Evolutionary conservation across 495 filamentous ascomycete species (phyloP), one percentile per base, ranked within the genome.

Genomic region (Schizothecium vesticola): DNA sequence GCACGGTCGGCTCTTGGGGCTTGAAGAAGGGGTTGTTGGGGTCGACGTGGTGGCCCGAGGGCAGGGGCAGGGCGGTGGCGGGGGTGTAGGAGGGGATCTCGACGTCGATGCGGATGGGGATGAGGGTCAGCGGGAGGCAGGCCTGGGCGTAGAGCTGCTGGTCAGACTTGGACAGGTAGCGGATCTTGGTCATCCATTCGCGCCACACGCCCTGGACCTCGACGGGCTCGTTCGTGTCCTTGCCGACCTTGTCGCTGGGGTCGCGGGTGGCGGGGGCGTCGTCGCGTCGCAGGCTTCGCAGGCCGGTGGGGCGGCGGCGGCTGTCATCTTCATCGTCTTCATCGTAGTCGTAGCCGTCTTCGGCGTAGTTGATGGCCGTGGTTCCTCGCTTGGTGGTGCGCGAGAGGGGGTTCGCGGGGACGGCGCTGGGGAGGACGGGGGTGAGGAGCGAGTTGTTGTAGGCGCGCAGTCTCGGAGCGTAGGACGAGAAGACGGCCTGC

Each of bases 371-470:
- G 74, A 97, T 94, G 58, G 93, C 92, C 55, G 92, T 92, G 3
- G 95, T 98, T 51, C 95, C 96, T 76, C 95, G 91, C 80, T 99
- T 99, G 22, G 95, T 98, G 22, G 93, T 97, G 73, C 94, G 88
- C 67, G 91, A 85, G 22, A 87, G 82, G 10, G 92, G 90, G 26
- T 86, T 89, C 23, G 82, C 82, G 69, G 89, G 84, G 68, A 83
- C 81, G 28, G 83, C 79, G 25, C 88, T 87, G 69, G 89, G 91
- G 64, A 94, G 87, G 67, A 97, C 88, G 31, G 95, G 94, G 12
- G 93, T 91, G 65, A 98, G 86, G 67, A 99, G 87, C 69, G 95
- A 91, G 81, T 97, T 98, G 70, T 89, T 91, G 82, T 94, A 99
- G 64, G 90, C 89, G 78, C 93, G 91, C 74, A 99, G 80, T 71